phyloP scores from a whole-genome alignment of 2,329 filamentous ascomycete genomes.

The Alternaria tenuissima region DNA sequence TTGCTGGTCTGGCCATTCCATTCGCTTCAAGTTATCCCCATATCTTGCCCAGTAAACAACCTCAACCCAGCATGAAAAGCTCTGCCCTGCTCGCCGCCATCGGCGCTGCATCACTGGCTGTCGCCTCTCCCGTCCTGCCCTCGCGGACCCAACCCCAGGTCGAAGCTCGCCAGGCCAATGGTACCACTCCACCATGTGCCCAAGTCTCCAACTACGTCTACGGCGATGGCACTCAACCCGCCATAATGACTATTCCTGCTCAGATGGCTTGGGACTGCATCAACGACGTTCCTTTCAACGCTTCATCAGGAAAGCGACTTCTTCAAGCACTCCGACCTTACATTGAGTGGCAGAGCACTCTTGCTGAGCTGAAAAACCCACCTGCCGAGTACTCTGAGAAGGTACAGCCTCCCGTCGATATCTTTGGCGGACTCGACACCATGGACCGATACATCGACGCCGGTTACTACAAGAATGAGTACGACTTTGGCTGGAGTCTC shows the following conservation, averaged over 20 bases:
- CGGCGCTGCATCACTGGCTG: conserved; percentile 31
- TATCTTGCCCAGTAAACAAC: background rate
- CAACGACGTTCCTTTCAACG: conserved; percentile 55
- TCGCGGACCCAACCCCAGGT: conserved; percentile 21
- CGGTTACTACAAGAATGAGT: conserved; percentile 52
- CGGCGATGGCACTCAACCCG: conserved; percentile 19
- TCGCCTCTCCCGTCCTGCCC: conserved; percentile 36
- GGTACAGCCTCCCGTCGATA: conserved; percentile 56
- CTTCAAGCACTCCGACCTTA: conserved; percentile 54
- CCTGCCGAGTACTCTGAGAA: conserved; percentile 57
- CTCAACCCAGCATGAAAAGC: conserved; percentile 30
- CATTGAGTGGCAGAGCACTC: conserved; percentile 58
- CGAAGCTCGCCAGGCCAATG: conserved; percentile 31
- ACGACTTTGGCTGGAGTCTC: conserved; percentile 60
- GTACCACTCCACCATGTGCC: conserved; percentile 41
- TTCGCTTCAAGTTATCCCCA: background rate
- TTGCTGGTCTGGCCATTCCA: background rate
- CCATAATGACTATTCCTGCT: conserved; percentile 50
- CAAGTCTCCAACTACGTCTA: conserved; percentile 45
- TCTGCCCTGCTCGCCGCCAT: conserved; percentile 30
- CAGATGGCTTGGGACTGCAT: conserved; percentile 56
- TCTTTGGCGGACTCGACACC: conserved; percentile 51
- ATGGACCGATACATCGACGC: conserved; percentile 50
- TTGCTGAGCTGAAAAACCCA: conserved; percentile 54
- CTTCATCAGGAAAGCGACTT: conserved; percentile 50